Base-by-base conservation (phyloP, 169 alveolate species). In the Miamiensis avidus region DNA sequence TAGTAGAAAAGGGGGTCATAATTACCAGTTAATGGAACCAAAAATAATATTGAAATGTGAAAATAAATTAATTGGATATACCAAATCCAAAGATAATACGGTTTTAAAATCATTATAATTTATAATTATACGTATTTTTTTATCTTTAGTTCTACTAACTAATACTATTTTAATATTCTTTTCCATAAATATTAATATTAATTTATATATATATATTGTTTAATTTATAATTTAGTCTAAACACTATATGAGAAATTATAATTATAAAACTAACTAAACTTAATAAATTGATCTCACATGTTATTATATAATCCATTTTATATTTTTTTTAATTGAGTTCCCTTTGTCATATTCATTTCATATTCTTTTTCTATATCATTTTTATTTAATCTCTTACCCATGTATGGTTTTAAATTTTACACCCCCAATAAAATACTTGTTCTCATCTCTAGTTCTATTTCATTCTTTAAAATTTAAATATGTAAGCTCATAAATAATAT, bases 371-470 rank as follows among this genome's bases (percentile, higher is more conserved):
- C 83, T 15, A 81, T 77, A 64, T 86, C 86, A 27, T 74, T 49
- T 75, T 81, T 65, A 29, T 76, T 73, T 29, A 64, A 81, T 65
- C 81, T 86, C 75, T 86, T 34, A 11, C 82, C 87, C 69, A 34
- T 28, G 75, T 86, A 86, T 75, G 74, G 83, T 31, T 31, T 74
- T n/a, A 86, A 29, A 65, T 86, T 86, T 26, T 75, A 49, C 29
- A 82, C 81, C 49, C 84, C 84, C 28, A 86, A 81, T 32, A 81
- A 31, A 33, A 86, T 65, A 65, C 90, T 81, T 32, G 90, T 81
- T 76, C 90, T 86, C 1, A 86, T 65, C 32, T 86, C 90, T 75
- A 86, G 64, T 86, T 86, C 90, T 27, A 86, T 75, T 27, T 65
- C 81, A 75, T 74, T 81, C 90, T 86, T 30, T 15, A 74, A 34